phyloP scores from a whole-genome alignment of 2,329 filamentous ascomycete genomes.

The Aspergillus fischeri region DNA sequence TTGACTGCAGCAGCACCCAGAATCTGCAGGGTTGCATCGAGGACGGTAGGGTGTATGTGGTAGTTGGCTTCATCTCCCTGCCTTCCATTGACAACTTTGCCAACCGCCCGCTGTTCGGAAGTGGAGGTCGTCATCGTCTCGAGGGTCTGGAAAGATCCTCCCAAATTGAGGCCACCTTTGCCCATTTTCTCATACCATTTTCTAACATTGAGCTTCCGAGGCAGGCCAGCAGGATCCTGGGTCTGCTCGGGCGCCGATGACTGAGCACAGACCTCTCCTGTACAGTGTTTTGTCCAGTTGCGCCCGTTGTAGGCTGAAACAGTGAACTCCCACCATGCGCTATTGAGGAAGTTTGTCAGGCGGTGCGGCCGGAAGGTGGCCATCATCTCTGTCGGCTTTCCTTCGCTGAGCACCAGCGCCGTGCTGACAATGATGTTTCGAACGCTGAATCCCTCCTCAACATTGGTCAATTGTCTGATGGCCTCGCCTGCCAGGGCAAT shows the following conservation, averaged over 20 bases:
- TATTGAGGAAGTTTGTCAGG: slow-evolving; percentile 11
- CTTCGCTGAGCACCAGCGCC: slow-evolving; percentile 20
- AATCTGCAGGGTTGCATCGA: slow-evolving; percentile 20
- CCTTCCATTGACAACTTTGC: not conserved
- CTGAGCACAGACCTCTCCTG: slow-evolving; percentile 9
- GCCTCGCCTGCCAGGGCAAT: slow-evolving; percentile 44
- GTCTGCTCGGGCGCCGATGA: not conserved
- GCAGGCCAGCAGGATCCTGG: not conserved
- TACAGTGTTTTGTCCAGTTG: slow-evolving; percentile 22
- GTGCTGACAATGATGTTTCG: slow-evolving; percentile 13
- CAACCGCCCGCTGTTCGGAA: not conserved
- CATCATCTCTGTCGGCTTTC: slow-evolving; percentile 14
- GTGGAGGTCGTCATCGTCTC: slow-evolving; percentile 6
- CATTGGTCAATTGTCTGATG: slow-evolving; percentile 5
- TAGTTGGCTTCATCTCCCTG: slow-evolving; percentile 7
- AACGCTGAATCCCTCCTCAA: slow-evolving; percentile 6
- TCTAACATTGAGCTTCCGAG: slow-evolving; percentile 8
- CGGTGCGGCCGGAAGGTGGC: slow-evolving; percentile 12
- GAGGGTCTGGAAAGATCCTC: slow-evolving; percentile 11
- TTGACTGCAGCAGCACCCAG: slow-evolving; percentile 17
- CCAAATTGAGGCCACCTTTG: slow-evolving; percentile 11
- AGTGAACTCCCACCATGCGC: slow-evolving; percentile 25
- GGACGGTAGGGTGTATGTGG: slow-evolving; percentile 18
- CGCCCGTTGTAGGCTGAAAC: slow-evolving; percentile 19
- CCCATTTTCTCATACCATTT: slow-evolving; percentile 15